Conservation (phyloP, 768 basidiomycete species). For the Calocybe indica region DNA sequence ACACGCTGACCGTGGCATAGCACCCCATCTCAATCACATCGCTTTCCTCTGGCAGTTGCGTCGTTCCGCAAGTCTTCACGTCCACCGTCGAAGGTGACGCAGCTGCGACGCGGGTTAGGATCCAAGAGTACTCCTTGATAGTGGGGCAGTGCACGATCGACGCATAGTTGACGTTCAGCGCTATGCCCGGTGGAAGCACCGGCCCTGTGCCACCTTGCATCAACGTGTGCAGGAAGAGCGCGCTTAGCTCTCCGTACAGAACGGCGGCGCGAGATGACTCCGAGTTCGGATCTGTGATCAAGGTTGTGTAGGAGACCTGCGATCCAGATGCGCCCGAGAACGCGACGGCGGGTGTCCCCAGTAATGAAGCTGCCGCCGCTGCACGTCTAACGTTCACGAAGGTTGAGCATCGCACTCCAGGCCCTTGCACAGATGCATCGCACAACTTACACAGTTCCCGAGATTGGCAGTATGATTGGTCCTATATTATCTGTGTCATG, state of each 20-base stretch:
- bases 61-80: conserved; percentile 38
- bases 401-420: not conserved
- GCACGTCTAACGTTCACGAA: conserved; percentile 32
- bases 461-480: conserved; percentile 19
- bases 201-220: conserved; percentile 21
- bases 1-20: conserved; percentile 40
- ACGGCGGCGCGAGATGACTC: conserved; percentile 29
- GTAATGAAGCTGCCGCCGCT: conserved; percentile 39
- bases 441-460: conserved; percentile 35
- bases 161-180: conserved; percentile 48
- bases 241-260: conserved; percentile 37
- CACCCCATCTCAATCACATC: conserved; percentile 34
- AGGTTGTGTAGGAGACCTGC: conserved; percentile 47
- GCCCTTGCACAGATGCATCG: not conserved
- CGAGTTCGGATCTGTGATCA: conserved; percentile 26
- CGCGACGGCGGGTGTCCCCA: conserved; percentile 45
- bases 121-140: conserved; percentile 32
- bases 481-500: conserved; percentile 25
- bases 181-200: conserved; percentile 33
- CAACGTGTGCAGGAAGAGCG: conserved; percentile 31
- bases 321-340: conserved; percentile 38
- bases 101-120: conserved; percentile 34
- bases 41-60: conserved; percentile 36
- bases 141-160: conserved; percentile 30
- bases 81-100: conserved; percentile 24